A percentile compares a stretch with the other conserved stretches of the same genome.
Conservation (phyloP, 768 basidiomycete species). For the Agaricus blazei region DNA sequence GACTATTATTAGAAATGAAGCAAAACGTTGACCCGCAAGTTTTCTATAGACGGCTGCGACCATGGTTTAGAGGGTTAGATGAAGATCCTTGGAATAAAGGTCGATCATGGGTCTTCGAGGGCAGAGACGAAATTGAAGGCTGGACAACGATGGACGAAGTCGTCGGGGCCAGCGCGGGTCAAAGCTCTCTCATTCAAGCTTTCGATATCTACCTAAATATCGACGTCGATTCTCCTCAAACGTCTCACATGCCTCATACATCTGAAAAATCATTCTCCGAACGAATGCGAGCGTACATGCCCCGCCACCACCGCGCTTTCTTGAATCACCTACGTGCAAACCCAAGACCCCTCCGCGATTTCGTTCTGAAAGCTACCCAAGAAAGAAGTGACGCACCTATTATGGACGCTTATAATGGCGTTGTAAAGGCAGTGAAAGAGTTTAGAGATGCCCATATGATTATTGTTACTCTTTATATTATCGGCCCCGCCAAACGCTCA, state of each 20-base stretch:
- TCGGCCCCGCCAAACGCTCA: conserved; percentile 54
- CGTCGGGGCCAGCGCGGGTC: conserved; percentile 79
- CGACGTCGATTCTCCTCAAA: conserved; percentile 22
- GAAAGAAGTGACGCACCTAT: conserved; percentile 22
- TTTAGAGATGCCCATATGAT: conserved; percentile 77
- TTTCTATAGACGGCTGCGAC: conserved; percentile 70
- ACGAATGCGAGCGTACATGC: conserved; percentile 82
- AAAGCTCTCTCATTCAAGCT: conserved; percentile 72
- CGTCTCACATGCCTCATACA: conserved; percentile 7
- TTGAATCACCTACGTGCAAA: conserved; percentile 57
- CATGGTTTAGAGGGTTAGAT: conserved; percentile 78
- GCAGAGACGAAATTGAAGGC: conserved; percentile 41
- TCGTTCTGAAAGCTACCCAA: conserved; percentile 32
- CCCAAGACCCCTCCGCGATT: conserved; percentile 54
- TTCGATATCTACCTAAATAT: conserved; percentile 71
- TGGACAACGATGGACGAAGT: conserved; percentile 46
- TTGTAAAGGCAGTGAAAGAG: conserved; percentile 59
- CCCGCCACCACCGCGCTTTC: conserved; percentile 74
- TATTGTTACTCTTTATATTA: conserved; percentile 70
- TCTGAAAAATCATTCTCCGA: conserved; percentile 45
- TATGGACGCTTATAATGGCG: conserved; percentile 55
- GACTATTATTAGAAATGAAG: conserved; percentile 58
- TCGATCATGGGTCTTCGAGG: conserved; percentile 55
- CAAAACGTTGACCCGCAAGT: conserved; percentile 66
- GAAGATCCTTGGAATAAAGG: conserved; percentile 26